Evolutionary conservation across 2,329 filamentous ascomycete genomes (phyloP), one percentile per base, ranked within the genome.

Genomic region (Chaetomiaceae sp.): DNA sequence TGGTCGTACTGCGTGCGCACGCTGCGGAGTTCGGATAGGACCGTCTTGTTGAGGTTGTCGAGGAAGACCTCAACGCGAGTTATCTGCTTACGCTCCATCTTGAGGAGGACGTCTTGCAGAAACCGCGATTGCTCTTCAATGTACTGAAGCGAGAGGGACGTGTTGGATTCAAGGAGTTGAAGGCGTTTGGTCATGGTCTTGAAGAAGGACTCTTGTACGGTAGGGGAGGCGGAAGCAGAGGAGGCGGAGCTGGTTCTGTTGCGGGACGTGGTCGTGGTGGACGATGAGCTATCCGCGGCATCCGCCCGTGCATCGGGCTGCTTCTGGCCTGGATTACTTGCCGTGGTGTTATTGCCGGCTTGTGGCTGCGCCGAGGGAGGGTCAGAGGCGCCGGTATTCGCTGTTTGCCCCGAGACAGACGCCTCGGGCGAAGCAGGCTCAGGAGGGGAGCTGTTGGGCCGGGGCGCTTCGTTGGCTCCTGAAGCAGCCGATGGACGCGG

Each of bases 131-230:
- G 94, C 55, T 96, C 90, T 71, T 97, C 92, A 55, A 99, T 95
- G 65, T 99, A 99, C 64, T 96, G 89, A 8, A 97, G 75, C 0
- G 91, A 96, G 10, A 97, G 77, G 0, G 92, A 95, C 10, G 91
- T 90, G 67, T 97, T 99, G 14, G 89, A 82, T 69, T 99, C 94
- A 7, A 97, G 83, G 62, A 91, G 85, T 59, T 92, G 89, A 4
- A 99, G 78, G 1, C 94, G 88, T 69, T 97, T 97, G 58, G 91
- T 90, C 8, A 97, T 86, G 4, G 90, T 89, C 68, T 97, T 97
- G 79, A 96, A 99, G 71, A 99, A 97, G 1, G 89, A 94, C 67
- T 99, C 94, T 69, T 99, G 94, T 1, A 95, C 94, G 0, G 91
- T 90, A 2, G 92, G 91, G 1, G 84, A 81, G 1, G 86, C 71